Conservation (phyloP, 2,329 filamentous ascomycete genomes). For the Pseudogymnoascus verrucosus region DNA sequence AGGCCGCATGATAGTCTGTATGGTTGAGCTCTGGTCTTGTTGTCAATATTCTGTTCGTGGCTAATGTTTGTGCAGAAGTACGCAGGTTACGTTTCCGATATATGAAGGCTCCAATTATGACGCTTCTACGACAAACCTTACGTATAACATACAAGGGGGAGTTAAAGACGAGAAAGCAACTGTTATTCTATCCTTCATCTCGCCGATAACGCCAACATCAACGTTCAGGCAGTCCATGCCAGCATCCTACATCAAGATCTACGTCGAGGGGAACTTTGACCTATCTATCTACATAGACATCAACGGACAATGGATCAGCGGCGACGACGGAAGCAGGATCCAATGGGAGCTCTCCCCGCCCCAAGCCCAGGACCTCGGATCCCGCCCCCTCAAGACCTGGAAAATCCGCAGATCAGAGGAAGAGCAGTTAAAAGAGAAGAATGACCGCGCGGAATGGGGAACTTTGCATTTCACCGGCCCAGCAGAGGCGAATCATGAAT, state of each 20-base stretch:
- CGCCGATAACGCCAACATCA: slow-evolving; percentile 27
- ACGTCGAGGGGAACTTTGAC: slow-evolving; percentile 58
- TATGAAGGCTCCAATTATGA: slow-evolving; percentile 58
- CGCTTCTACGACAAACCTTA: slow-evolving; percentile 62
- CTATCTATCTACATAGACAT: slow-evolving; percentile 59
- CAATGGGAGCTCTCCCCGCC: slow-evolving; percentile 54
- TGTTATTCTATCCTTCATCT: slow-evolving; percentile 50
- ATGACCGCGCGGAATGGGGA: slow-evolving; percentile 77
- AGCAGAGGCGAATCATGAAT: slow-evolving; percentile 58
- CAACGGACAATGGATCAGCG: slow-evolving; percentile 76
- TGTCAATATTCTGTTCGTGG: not conserved
- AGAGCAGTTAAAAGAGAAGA: slow-evolving; percentile 64
- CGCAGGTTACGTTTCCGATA: slow-evolving; percentile 48
- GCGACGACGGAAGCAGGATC: slow-evolving; percentile 60
- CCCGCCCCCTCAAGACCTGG: slow-evolving; percentile 54
- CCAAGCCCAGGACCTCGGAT: slow-evolving; percentile 29
- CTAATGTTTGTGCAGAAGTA: slow-evolving; percentile 31
- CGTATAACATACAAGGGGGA: slow-evolving; percentile 44
- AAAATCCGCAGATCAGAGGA: slow-evolving; percentile 51
- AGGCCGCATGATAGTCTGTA: slow-evolving; percentile 33
- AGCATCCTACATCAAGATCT: slow-evolving; percentile 68
- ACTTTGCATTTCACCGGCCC: slow-evolving; percentile 70
- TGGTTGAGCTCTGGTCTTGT: not conserved
- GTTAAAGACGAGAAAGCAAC: slow-evolving; percentile 34
- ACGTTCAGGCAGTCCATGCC: slow-evolving; percentile 38